Conservation (phyloP, 2,329 filamentous ascomycete genomes). For the Aspergillus clavatus region DNA sequence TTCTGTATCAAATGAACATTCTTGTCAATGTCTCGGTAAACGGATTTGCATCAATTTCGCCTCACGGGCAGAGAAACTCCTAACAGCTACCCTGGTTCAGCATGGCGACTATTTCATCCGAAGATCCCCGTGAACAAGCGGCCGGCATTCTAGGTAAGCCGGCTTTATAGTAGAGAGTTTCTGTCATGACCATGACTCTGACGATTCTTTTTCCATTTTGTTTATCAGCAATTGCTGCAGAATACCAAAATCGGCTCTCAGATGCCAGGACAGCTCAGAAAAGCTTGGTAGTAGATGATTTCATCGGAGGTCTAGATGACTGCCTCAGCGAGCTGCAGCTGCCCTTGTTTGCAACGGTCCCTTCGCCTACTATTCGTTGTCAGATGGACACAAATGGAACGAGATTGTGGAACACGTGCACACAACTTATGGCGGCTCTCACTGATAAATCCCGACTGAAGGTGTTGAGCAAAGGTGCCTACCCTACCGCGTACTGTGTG, state of each 20-base stretch:
- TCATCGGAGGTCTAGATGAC: constrained; percentile 10
- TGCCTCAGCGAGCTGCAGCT: constrained; percentile 15
- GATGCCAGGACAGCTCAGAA: constrained; percentile 1
- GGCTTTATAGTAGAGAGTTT: not conserved
- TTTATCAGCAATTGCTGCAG: constrained; percentile 20
- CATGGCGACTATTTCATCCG: not conserved
- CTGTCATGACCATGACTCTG: not conserved
- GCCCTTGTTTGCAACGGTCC: constrained; percentile 4
- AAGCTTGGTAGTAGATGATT: constrained; percentile 1
- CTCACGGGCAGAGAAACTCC: not conserved
- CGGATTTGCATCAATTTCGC: not conserved
- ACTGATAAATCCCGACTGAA: constrained; percentile 5
- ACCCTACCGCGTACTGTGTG: not conserved
- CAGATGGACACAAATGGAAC: constrained; percentile 31
- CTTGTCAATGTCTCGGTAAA: not conserved
- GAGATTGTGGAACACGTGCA: constrained; percentile 37
- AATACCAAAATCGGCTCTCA: constrained; percentile 14
- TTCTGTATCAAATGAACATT: not conserved
- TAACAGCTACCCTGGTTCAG: not conserved
- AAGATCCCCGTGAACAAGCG: not conserved
- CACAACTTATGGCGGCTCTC: constrained; percentile 14
- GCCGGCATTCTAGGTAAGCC: constrained; percentile 5
- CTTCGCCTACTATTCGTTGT: constrained; percentile 9
- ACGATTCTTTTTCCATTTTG: not conserved
- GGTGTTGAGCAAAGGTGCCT: constrained; percentile 20